Evolutionary conservation across 164 flowering plant species (phyloP), one percentile per base, ranked within the genome.

Genomic region (Cinnamomum chago): DNA sequence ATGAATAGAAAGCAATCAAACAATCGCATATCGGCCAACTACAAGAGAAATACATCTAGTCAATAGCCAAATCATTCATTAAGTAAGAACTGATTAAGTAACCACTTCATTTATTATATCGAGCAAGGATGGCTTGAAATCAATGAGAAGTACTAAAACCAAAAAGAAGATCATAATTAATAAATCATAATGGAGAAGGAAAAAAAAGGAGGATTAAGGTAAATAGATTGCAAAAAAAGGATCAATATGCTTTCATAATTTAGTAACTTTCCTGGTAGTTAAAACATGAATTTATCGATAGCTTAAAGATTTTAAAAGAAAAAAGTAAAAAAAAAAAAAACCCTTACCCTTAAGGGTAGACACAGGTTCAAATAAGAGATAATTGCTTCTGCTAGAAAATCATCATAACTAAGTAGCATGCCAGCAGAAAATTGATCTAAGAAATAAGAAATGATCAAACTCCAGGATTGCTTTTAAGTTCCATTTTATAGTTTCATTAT

Each of bases 11-110:
- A 60, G 98, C 99, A 83, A 96, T 90, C 84, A 96, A 86, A 86
- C 99, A 94, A 79, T 96, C 98, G 77, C 99, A 96, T 74, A 83
- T 80, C 1, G 99, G 98, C 99, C 99, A 96, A 75, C 99, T 96
- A 90, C 79, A 88, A 81, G 60, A 75, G 55, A 47, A 72, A 74
- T 10, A 68, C 23, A 74, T n/a, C 18, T 25, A 70, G 47, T 75
- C 68, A 73, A 35, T 25, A 62, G 67, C 24, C 58, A 50, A 47
- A 22, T 68, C 10, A 76, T 17, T 30, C 13, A 76, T 17, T 30
- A 13, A 55, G 3, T 28, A 25, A 24, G 65, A 73, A 7, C 65
- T n/a, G n/a, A 60, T 68, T 28, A 58, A 35, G 58, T 58, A 72
- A 68, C 74, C 20, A 66, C 13, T 50, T 33, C 69, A 65, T 28